These are phyloP conservation scores for Cardamine resedifolia DNA, from an alignment of 345 rosid species.

Conservation along the genomic window DNA sequence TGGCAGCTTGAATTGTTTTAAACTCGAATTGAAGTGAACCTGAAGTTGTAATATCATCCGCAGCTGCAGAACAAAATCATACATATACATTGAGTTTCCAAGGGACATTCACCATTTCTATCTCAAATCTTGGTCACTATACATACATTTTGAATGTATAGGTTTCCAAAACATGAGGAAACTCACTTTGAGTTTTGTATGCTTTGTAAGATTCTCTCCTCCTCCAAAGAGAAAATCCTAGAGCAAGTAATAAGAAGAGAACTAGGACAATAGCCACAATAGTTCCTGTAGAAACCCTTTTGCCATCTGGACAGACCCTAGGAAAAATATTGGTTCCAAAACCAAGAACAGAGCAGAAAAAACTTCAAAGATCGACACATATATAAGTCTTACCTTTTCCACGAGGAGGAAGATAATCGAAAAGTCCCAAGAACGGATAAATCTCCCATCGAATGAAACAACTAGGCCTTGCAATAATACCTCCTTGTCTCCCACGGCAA, in stretches of 20 bases:
- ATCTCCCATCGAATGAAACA: slow-evolving; percentile 44
- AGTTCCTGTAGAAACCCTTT: slow-evolving; percentile 7
- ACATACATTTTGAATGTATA: too few relatives aligned
- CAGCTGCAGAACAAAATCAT: too few relatives aligned
- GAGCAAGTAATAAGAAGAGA: slow-evolving; percentile 4
- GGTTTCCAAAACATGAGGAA: background rate
- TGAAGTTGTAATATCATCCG: too few relatives aligned
- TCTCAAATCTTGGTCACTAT: background rate
- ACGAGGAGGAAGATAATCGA: background rate
- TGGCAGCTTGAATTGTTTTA: too few relatives aligned
- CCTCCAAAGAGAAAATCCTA: slow-evolving; percentile 3
- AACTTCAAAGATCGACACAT: background rate
- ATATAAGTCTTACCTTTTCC: background rate
- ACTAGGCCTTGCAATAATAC: slow-evolving; percentile 35
- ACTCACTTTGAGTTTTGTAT: slow-evolving; percentile 10
- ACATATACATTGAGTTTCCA: too few relatives aligned
- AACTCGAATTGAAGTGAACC: too few relatives aligned
- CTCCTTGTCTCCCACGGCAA: slow-evolving; percentile 40
- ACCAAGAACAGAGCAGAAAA: background rate
- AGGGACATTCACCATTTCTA: too few relatives aligned
- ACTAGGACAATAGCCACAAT: slow-evolving; percentile 15
- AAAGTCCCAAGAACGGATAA: slow-evolving; percentile 30
- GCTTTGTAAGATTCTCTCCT: slow-evolving; percentile 4
- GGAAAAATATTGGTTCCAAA: background rate
- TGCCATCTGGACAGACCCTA: slow-evolving; percentile 23